phyloP scores from a whole-genome alignment of 768 basidiomycete species.

The Amanita subjunquillea region DNA sequence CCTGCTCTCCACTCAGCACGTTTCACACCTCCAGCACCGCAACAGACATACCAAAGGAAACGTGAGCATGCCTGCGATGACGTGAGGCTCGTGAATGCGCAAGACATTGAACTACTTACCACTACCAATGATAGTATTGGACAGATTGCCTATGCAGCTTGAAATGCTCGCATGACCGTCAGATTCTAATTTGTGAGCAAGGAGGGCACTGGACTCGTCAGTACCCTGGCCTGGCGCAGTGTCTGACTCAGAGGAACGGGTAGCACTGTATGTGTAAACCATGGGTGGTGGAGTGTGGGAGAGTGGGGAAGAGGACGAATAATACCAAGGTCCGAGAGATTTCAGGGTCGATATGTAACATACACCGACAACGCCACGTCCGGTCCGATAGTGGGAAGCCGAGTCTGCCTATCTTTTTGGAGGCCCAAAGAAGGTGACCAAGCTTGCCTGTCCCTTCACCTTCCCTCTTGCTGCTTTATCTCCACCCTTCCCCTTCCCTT shows the following conservation, averaged over 20 bases:
- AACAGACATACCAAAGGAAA: conserved; percentile 59
- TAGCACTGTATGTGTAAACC: conserved; percentile 62
- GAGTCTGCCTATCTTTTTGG: conserved; percentile 1
- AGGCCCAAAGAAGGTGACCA: conserved; percentile 7
- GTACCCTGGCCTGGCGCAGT: conserved; percentile 15
- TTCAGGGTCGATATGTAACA: not conserved
- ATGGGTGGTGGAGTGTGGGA: conserved; percentile 13
- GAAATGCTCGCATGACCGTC: conserved; percentile 64
- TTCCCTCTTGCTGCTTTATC: not conserved
- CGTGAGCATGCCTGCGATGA: conserved; percentile 66
- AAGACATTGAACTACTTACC: conserved; percentile 34
- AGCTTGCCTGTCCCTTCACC: conserved; percentile 1
- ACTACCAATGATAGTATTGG: conserved; percentile 89
- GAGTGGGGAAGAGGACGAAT: not conserved
- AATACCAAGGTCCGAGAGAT: not conserved
- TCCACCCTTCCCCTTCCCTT: conserved; percentile 13
- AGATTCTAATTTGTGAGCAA: conserved; percentile 23
- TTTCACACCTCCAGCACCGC: not conserved
- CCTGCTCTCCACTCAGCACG: conserved; percentile 30
- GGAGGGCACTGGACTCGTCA: conserved; percentile 51
- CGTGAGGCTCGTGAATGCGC: not conserved
- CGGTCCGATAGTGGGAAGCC: not conserved
- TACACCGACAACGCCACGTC: not conserved
- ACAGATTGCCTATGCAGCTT: conserved; percentile 69
- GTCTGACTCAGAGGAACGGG: conserved; percentile 23